Conservation (phyloP, 805 yeast species). For the Lipomyces oligophaga region DNA sequence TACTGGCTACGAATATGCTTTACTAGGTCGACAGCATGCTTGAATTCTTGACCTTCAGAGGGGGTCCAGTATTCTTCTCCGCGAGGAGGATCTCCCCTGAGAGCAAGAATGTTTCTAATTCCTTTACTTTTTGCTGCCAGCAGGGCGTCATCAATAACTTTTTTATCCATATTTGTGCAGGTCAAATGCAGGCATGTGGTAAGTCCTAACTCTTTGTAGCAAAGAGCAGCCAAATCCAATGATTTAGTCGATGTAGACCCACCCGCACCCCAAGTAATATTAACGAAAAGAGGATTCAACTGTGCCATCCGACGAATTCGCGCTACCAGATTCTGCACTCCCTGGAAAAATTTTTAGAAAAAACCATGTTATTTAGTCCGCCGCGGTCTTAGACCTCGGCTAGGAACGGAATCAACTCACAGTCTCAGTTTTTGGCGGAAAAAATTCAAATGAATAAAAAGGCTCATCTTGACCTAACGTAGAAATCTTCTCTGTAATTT, state of each 20-base stretch:
- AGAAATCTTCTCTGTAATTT: conserved; percentile 47
- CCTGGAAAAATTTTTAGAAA: conserved; percentile 39
- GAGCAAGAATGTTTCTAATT: conserved; percentile 80
- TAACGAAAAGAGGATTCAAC: conserved; percentile 81
- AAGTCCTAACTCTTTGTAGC: conserved; percentile 70
- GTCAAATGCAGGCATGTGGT: conserved; percentile 94
- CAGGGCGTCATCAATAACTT: conserved; percentile 75
- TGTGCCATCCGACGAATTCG: conserved; percentile 87
- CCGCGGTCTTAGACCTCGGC: neutral
- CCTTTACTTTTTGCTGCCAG: conserved; percentile 68
- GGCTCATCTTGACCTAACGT: conserved; percentile 49
- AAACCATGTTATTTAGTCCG: neutral
- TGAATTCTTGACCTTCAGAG: conserved; percentile 49
- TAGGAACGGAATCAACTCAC: conserved; percentile 33
- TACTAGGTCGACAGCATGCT: conserved; percentile 81
- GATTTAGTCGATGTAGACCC: conserved; percentile 90
- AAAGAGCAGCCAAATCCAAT: conserved; percentile 71
- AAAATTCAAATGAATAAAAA: conserved; percentile 86
- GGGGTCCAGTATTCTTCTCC: conserved; percentile 58
- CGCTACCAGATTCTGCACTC: conserved; percentile 75
- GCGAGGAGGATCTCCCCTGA: conserved; percentile 94
- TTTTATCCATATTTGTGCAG: conserved; percentile 84
- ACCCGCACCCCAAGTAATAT: conserved; percentile 99
- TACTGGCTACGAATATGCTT: conserved; percentile 65
- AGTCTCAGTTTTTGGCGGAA: conserved; percentile 92